Base-by-base conservation (phyloP, 2,329 filamentous ascomycete genomes). In the Stagonosporopsis chrysanthemi region DNA sequence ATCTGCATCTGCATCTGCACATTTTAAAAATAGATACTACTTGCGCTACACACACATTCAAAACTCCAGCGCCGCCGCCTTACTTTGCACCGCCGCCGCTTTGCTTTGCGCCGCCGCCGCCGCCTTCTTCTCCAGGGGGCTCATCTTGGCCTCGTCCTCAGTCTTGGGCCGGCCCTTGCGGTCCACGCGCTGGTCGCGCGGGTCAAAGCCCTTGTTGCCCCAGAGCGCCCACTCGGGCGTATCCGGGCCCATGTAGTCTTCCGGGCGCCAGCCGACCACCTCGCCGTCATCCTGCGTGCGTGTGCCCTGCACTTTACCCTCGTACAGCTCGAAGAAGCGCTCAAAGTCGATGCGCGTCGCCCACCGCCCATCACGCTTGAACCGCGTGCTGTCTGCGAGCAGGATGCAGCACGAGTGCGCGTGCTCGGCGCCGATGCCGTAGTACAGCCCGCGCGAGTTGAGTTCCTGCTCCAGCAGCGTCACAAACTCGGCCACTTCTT, bases 191-290 rank as follows among this genome's bases (percentile, higher is more conserved):
- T 90, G 86, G 77, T 98, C 95, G 45, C 90, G 84, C 0, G 94
- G 94, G 78, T 98, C 92, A 74, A 98, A 98, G 0, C 94, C 95
- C 2, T 94, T 94, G 64, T 93, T 91, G 0, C 94, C 95, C 92
- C 92, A 98, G 17, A 89, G 86, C 9, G 94, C 94, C 95, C 94
- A 98, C 73, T 97, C 92, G 0, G 92, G 91, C 35, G 92, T 98
- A 65, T 90, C 84, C 38, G 83, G 83, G 4, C 88, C 90, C 82
- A 96, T 90, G 78, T 98, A 98, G 72, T 98, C 93, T 78, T 97
- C 92, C 0, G 94, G 92, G 8, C 80, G 83, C 82, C 96, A 97
- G 12, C 90, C 84, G n/a, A 74, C 71, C 4, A 74, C 64, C 47
- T 68, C 58, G 1, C 64, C 69, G 17, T 84, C 85, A 31, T 90